Evolutionary conservation across 768 basidiomycete species (phyloP), one percentile per base, ranked within the genome.

Genomic region (Leucocoprinus leucothites): DNA sequence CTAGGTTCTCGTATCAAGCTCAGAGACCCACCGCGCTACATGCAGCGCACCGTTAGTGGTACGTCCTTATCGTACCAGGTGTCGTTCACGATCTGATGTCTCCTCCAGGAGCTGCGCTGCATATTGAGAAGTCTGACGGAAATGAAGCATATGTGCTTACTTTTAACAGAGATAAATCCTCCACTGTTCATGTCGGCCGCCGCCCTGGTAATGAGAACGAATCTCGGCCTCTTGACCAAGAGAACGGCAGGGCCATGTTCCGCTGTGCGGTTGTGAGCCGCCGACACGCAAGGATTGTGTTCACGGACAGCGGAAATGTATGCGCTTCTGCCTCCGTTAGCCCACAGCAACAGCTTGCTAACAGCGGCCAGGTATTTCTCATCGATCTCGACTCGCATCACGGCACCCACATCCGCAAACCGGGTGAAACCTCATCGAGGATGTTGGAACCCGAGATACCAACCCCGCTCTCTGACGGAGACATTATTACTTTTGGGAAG

Each of bases 251-350:
- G 54, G 86, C 82, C 14, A 78, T 83, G 67, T 91, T 91, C 60
- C 71, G 82, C 47, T 91, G 89, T 64, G 85, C 87, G 26, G 89
- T 91, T 44, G 86, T 92, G 59, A 89, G 87, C 66, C 80, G 89
- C 22, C 81, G 73, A 63, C 89, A 92, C 72, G 89, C 89, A 54
- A 88, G 84, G 76, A 83, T 92, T 57, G 76, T 79, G 19, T 86
- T 91, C 67, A 76, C 85, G 3, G 85, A 88, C 62, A 79, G 76
- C 58, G 87, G 88, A 44, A 78, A 81, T 73, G 89, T 90, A 78
- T 60, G 78, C 63, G 56, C 54, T 51, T 22, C 52, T 18, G 46
- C 43, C 50, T 43, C 26, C 19, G 34, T 46, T 24, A 36, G 53
- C 62, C 61, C 56, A 45, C 34, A 31, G 61, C 31, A 56, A 43